Evolutionary conservation across 2,329 filamentous ascomycete species (phyloP).

Genomic region (Monilinia laxa): DNA sequence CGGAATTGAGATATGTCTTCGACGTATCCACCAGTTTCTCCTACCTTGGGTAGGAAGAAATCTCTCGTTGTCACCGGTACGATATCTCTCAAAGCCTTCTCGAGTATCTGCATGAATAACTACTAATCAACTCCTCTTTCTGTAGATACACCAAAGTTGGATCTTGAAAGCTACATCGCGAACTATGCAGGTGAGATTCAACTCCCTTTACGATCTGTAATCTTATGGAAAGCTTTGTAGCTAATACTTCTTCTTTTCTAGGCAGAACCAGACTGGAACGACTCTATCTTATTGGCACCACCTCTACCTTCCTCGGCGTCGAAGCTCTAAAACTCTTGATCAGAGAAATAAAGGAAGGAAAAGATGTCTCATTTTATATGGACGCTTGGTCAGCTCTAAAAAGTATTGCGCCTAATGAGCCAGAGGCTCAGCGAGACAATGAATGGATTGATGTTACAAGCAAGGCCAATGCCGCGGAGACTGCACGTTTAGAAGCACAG

Average conservation of each 20-base stretch:
- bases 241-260: constrained; percentile 42
- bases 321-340: constrained; percentile 82
- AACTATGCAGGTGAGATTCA: constrained; percentile 73
- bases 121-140: constrained; percentile 19
- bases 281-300: constrained; percentile 76
- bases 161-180: constrained; percentile 84
- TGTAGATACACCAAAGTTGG: constrained; percentile 69
- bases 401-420: constrained; percentile 62
- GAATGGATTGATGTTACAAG: constrained; percentile 73
- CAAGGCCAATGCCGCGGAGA: constrained; percentile 66
- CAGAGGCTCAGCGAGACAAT: constrained; percentile 65
- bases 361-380: constrained; percentile 70
- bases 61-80: constrained; percentile 29
- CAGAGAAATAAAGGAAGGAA: constrained; percentile 70
- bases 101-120: not conserved
- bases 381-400: constrained; percentile 66
- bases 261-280: constrained; percentile 80
- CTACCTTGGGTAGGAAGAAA: constrained; percentile 29
- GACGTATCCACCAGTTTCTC: constrained; percentile 20
- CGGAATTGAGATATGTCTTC: constrained; percentile 9
- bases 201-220: not conserved
- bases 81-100: not conserved
- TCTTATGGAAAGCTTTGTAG: not conserved
- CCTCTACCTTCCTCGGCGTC: constrained; percentile 70
- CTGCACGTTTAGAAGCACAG: constrained; percentile 75